Percentiles rank a stretch among this genome's conserved stretches.
Evolutionary conservation across 805 yeast species (phyloP).

Genomic region (Wickerhamiella sergipiensis): DNA sequence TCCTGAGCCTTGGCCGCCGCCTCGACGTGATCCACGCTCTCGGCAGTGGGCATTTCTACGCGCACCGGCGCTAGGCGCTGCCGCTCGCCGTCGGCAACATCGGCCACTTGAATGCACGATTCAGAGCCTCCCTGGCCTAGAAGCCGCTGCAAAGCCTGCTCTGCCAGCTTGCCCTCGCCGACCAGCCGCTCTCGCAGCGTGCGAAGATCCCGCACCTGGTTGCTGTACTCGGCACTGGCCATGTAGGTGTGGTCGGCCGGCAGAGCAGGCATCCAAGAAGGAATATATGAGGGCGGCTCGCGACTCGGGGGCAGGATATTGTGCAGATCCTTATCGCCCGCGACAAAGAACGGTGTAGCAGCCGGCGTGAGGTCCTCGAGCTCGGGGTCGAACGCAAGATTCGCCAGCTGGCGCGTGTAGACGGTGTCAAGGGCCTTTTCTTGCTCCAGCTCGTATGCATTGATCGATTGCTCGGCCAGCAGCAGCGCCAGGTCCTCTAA

Average conservation of each 20-base stretch:
- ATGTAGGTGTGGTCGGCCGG: conserved; percentile 92
- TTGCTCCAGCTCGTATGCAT: conserved; percentile 20
- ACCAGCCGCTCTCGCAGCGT: conserved; percentile 57
- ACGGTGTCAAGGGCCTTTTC: conserved; percentile 13
- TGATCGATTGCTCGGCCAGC: conserved; percentile 20
- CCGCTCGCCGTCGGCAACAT: not conserved
- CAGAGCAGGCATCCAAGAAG: conserved; percentile 68
- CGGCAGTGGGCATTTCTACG: not conserved
- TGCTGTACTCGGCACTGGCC: conserved; percentile 55
- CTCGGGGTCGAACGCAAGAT: conserved; percentile 18
- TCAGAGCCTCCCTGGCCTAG: conserved; percentile 23
- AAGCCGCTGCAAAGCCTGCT: conserved; percentile 55
- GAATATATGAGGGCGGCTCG: conserved; percentile 35
- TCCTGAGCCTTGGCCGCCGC: not conserved
- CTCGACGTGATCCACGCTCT: not conserved
- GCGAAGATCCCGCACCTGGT: conserved; percentile 54
- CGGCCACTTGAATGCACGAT: conserved; percentile 12
- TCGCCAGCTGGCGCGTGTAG: conserved; percentile 17
- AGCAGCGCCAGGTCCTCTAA: conserved; percentile 23
- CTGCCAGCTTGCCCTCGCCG: conserved; percentile 70
- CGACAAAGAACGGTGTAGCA: conserved; percentile 41
- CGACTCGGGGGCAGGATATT: conserved; percentile 42
- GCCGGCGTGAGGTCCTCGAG: conserved; percentile 27
- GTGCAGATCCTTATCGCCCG: conserved; percentile 37
- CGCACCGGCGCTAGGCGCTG: not conserved